These are phyloP conservation scores for Pleomassaria siparia DNA, from an alignment of 2,329 filamentous ascomycete species.

Conservation along the genomic window DNA sequence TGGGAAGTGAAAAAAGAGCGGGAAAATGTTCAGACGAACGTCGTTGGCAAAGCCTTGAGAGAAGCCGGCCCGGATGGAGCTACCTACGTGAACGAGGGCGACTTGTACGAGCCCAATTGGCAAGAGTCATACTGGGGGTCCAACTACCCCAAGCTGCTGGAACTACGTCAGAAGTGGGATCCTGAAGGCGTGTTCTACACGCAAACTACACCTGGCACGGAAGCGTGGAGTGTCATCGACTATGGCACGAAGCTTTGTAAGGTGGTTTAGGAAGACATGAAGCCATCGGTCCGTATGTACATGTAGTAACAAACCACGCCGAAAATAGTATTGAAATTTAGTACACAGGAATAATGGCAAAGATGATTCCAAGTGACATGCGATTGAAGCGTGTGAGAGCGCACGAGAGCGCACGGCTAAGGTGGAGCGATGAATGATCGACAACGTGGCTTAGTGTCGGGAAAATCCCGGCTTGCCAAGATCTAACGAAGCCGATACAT, in stretches of 20 bases:
- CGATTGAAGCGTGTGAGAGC: no score
- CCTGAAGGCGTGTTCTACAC: conserved; percentile 38
- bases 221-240: conserved; percentile 37
- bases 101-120: conserved; percentile 41
- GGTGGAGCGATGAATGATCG: no score
- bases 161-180: conserved; percentile 37
- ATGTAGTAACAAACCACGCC: no score
- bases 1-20: conserved; percentile 33
- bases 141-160: conserved; percentile 35
- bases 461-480: neutral
- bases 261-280: conserved; percentile 11
- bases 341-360: no score
- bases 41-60: conserved; percentile 31
- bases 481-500: neutral
- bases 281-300: no score
- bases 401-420: no score
- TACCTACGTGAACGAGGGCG: conserved; percentile 41
- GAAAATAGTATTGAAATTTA: no score
- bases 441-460: neutral
- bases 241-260: conserved; percentile 40
- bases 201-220: conserved; percentile 37
- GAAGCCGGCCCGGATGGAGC: conserved; percentile 34
- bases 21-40: conserved; percentile 31
- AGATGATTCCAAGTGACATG: no score
- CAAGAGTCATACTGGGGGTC: conserved; percentile 39